Evolutionary conservation across 176 grass and related monocot genomes (phyloP).

Genomic region (Lolium rigidum): DNA sequence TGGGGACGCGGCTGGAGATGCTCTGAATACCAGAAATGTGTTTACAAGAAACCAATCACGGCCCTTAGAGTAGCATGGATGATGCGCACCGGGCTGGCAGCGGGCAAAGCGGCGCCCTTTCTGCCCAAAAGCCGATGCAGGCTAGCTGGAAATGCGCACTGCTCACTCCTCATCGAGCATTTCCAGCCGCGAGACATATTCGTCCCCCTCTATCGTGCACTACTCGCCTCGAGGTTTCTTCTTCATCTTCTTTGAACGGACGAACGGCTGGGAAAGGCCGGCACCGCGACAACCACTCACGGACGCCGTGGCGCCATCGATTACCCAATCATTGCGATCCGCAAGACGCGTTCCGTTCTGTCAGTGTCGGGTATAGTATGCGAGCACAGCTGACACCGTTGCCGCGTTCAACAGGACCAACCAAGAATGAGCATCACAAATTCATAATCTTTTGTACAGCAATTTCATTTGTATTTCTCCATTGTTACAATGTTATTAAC

Average conservation of each 20-base stretch:
- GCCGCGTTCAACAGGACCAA: not conserved
- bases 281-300: constrained; percentile 2
- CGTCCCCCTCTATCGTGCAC: not conserved
- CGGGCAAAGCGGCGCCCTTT: constrained; percentile 49
- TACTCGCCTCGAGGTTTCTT: not conserved
- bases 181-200: constrained; percentile 46
- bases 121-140: constrained; percentile 42
- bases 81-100: constrained; percentile 41
- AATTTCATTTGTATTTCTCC: not conserved
- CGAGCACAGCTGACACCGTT: not conserved
- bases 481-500: not conserved
- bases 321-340: constrained; percentile 29
- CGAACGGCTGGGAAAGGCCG: constrained; percentile 40
- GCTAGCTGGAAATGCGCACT: constrained; percentile 43
- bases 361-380: too few species aligned
- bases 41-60: too few species aligned
- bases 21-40: too few species aligned
- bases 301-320: constrained; percentile 2
- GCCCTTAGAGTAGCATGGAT: too few species aligned
- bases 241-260: not conserved
- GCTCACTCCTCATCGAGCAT: not conserved
- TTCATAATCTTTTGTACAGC: not conserved
- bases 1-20: too few species aligned
- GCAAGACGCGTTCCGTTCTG: not conserved
- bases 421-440: not conserved